These are phyloP conservation scores for Apiospora sp. DNA, from an alignment of 2,329 filamentous ascomycete species.

Conservation along the genomic window DNA sequence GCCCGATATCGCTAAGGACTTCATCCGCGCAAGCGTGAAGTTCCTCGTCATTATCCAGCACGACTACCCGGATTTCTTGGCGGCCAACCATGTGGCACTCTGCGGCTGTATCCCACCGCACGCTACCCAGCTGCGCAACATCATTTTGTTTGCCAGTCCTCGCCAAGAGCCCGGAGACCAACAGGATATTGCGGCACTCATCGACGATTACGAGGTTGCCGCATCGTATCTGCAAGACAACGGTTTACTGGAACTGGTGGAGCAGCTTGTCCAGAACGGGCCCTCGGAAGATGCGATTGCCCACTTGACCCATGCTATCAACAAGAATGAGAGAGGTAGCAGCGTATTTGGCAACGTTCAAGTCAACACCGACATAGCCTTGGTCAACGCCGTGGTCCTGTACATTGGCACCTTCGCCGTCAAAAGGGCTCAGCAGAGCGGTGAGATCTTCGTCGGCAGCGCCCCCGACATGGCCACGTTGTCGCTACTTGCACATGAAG, in stretches of 20 bases:
- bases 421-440: constrained; percentile 64
- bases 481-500: constrained; percentile 77
- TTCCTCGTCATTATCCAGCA: constrained; percentile 87
- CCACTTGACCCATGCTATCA: constrained; percentile 77
- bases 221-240: constrained; percentile 61
- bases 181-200: constrained; percentile 80
- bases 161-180: constrained; percentile 76
- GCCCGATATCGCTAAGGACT: constrained; percentile 75
- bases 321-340: constrained; percentile 62
- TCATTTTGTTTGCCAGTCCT: constrained; percentile 78
- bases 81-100: constrained; percentile 84
- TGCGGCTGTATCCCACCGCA: constrained; percentile 83
- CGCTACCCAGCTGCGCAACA: constrained; percentile 86
- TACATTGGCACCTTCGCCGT: constrained; percentile 81
- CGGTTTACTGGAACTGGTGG: constrained; percentile 66
- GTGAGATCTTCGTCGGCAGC: constrained; percentile 68
- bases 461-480: constrained; percentile 76
- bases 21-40: constrained; percentile 85
- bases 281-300: constrained; percentile 77
- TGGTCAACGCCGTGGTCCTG: constrained; percentile 84
- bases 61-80: constrained; percentile 92
- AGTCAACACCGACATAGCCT: constrained; percentile 71
- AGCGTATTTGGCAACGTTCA: constrained; percentile 72
- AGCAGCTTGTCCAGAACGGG: constrained; percentile 66
- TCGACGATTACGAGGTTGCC: constrained; percentile 71